Conservation (phyloP, 1,139 yeast species). For the Sugiyamaella pinicola region DNA sequence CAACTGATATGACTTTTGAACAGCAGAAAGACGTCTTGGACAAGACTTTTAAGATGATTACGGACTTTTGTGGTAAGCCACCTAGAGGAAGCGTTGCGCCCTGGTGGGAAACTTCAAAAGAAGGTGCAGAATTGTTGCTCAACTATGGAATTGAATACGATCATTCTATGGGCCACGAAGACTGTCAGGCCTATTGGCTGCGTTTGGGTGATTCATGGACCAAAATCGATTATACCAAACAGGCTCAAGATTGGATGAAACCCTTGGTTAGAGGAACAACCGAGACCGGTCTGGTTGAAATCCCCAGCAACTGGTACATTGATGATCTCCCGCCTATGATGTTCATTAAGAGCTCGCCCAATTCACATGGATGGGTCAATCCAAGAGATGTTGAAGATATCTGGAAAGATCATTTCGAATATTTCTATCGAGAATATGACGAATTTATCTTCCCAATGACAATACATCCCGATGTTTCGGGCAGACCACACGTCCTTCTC, state of each 20-base stretch:
- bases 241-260: slow-evolving; percentile 42
- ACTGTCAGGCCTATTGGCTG: slow-evolving; percentile 42
- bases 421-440: slow-evolving; percentile 42
- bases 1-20: slow-evolving; percentile 41
- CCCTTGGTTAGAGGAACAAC: slow-evolving; percentile 37
- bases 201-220: slow-evolving; percentile 43
- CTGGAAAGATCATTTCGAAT: slow-evolving; percentile 37
- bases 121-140: slow-evolving; percentile 40
- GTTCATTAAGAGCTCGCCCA: slow-evolving; percentile 40
- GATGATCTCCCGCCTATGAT: slow-evolving; percentile 44
- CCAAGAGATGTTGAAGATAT: slow-evolving; percentile 43
- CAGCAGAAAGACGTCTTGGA: slow-evolving; percentile 42
- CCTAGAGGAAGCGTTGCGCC: slow-evolving; percentile 43
- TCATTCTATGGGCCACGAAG: slow-evolving; percentile 40
- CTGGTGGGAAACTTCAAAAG: slow-evolving; percentile 43
- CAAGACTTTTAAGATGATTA: slow-evolving; percentile 38
- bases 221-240: slow-evolving; percentile 40
- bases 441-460: slow-evolving; percentile 43
- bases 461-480: slow-evolving; percentile 42
- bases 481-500: slow-evolving; percentile 39
- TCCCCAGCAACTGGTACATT: slow-evolving; percentile 42
- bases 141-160: slow-evolving; percentile 41
- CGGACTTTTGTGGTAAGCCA: slow-evolving; percentile 41
- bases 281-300: slow-evolving; percentile 42
- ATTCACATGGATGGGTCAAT: slow-evolving; percentile 41